Evolutionary conservation across 129 eudicot genomes (phyloP), one percentile per base, ranked within the genome.

Genomic region (Solidago caesia): DNA sequence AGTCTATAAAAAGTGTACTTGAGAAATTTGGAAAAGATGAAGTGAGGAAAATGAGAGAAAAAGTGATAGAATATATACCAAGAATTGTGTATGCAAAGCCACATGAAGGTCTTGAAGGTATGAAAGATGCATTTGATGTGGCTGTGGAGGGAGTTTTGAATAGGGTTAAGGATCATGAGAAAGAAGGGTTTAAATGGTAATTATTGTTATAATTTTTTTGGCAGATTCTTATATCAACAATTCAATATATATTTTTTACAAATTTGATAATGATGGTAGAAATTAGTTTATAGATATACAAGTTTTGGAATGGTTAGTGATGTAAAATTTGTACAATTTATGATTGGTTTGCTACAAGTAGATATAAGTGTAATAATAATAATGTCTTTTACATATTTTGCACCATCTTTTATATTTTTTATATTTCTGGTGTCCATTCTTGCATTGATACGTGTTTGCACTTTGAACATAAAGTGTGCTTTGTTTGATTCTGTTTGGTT

Each of bases 61-160:
- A 93, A 70, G 98, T 93, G 81, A 84, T 93, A 2, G 96, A 90
- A 71, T 59, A 79, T 60, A 86, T 93, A 51, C 97, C 98, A 12
- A 87, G 79, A 48, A 52, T 93, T 42, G 85, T 93, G 60, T 93
- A 93, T 70, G 89, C 88, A 59, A 85, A 86, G 16, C 83, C 85
- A 26, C 77, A 83, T 67, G 77, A 79, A 45, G 96, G 98, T 16
- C 57, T 89, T 45, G 80, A 78, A 41, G 92, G 89, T 27, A 76
- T 88, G 67, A 87, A 75, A 70, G 98, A 93, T 80, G 98, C 97
- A 59, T 87, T 93, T 84, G 98, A 93, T 85, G 53, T 85, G 66
- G 97, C 97, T 16, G 85, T 93, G 27, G 96, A 88, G 9, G 97
- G 92, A 26, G 92, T 93, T 25, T 75, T 90, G 85, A 86, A 70